Evolutionary conservation across 1,139 yeast genomes (phyloP).

Genomic region (Yueomyces sp.): DNA sequence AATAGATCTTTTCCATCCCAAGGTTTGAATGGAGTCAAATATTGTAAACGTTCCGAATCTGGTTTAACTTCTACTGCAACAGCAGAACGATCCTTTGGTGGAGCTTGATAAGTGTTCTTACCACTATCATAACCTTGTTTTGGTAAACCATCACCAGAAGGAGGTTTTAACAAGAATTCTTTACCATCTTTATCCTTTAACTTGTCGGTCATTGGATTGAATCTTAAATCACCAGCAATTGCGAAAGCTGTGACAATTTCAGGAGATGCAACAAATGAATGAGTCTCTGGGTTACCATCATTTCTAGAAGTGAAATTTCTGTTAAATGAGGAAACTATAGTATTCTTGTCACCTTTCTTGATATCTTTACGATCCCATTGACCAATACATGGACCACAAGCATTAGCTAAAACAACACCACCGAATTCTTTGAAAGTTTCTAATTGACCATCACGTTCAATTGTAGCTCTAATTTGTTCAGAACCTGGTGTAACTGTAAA

Average conservation of each 20-base stretch:
- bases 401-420: slow-evolving; percentile 92
- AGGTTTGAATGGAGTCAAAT: slow-evolving; percentile 78
- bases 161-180: slow-evolving; percentile 86
- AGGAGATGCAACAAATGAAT: slow-evolving; percentile 97
- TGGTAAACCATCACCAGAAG: slow-evolving; percentile 91
- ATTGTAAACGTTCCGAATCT: slow-evolving; percentile 78
- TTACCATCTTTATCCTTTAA: slow-evolving; percentile 90
- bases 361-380: slow-evolving; percentile 99
- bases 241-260: slow-evolving; percentile 95
- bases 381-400: slow-evolving; percentile 99
- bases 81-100: slow-evolving; percentile 74
- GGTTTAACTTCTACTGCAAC: slow-evolving; percentile 74
- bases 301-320: slow-evolving; percentile 98
- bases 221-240: slow-evolving; percentile 93
- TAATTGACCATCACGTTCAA: slow-evolving; percentile 93
- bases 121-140: slow-evolving; percentile 87
- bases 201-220: slow-evolving; percentile 94
- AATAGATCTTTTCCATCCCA: slow-evolving; percentile 96
- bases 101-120: slow-evolving; percentile 95
- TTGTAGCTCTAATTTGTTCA: slow-evolving; percentile 97
- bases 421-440: slow-evolving; percentile 85
- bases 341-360: slow-evolving; percentile 95
- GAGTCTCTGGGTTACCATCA: slow-evolving; percentile 97
- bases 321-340: slow-evolving; percentile 97
- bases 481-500: slow-evolving; percentile 98